phyloP scores from a whole-genome alignment of 208 protist genomes.

The Trichomonas vaginalis region DNA sequence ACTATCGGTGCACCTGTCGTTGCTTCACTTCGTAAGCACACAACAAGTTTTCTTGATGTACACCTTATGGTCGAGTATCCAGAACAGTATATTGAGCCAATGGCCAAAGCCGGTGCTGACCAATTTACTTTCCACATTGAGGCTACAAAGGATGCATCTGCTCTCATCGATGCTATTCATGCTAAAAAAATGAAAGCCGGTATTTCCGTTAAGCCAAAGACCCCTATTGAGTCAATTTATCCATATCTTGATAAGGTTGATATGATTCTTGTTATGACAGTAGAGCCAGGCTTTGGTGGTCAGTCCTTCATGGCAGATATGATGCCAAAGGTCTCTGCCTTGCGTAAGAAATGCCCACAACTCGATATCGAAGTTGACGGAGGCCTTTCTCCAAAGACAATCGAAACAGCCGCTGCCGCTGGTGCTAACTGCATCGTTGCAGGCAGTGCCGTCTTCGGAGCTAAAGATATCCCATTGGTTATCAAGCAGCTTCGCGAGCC shows the following conservation, averaged over 20 bases:
- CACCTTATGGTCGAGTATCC: slow-evolving; percentile 52
- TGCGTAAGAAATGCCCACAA: slow-evolving; percentile 54
- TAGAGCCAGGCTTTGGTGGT: slow-evolving; percentile 96
- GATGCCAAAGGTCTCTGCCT: slow-evolving; percentile 74
- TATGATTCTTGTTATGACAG: slow-evolving; percentile 91
- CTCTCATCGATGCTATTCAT: slow-evolving; percentile 48
- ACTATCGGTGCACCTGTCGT: slow-evolving; percentile 44
- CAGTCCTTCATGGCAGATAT: slow-evolving; percentile 88
- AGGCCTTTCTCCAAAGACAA: slow-evolving; percentile 72
- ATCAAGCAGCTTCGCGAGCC: not conserved
- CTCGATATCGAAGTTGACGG: slow-evolving; percentile 96
- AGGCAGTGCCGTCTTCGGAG: slow-evolving; percentile 76
- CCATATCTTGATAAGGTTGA: slow-evolving; percentile 53
- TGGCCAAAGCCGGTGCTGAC: slow-evolving; percentile 61
- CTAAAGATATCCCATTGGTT: slow-evolving; percentile 5
- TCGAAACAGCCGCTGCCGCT: slow-evolving; percentile 63
- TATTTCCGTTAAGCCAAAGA: slow-evolving; percentile 72
- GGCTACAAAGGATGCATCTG: slow-evolving; percentile 48
- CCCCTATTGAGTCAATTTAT: slow-evolving; percentile 42
- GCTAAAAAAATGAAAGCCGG: slow-evolving; percentile 62
- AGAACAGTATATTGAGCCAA: slow-evolving; percentile 52
- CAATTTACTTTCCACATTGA: slow-evolving; percentile 83
- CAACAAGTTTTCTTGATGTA: slow-evolving; percentile 35
- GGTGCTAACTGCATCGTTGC: slow-evolving; percentile 95
- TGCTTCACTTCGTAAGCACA: slow-evolving; percentile 31